Evolutionary conservation across 2,329 filamentous ascomycete genomes (phyloP), one percentile per base, ranked within the genome.

Genomic region (Alternaria ethzedia): DNA sequence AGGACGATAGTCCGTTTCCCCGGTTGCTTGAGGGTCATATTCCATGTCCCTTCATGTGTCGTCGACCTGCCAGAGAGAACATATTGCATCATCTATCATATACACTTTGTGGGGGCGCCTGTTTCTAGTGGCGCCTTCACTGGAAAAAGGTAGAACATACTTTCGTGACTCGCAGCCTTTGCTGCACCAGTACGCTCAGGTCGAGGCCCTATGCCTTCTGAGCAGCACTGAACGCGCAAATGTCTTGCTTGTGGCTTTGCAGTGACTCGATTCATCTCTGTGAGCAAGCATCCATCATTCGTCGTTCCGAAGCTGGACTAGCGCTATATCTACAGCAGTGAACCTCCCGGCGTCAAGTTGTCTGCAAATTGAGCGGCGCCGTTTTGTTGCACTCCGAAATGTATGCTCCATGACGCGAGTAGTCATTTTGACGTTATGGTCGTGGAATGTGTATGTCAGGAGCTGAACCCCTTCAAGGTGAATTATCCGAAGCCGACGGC

Each of bases 1-100:
- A 73, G 75, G 73, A 76, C 88, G 90, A 88, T 86, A 90, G 87
- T 83, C 70, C 82, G 84, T 87, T 87, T 87, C 88, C 90, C 90
- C 89, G 92, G 90, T 94, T 94, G 90, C 91, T 91, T 90, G 87
- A 65, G 84, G 83, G 78, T 78, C 70, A 61, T 75, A 75, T 21
- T 79, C 84, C 80, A 82, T 86, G 84, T 83, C 79, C 57, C 57
- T 70, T 69, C 82, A 89, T 89, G 91, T 90, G 91, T 94, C 91
- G 89, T 87, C 91, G 88, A 86, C 88, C 89, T 88, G 90, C 86
- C 87, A 94, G 91, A 84, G 69, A 61, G 70, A 82, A 82, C 82
- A 86, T 91, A 95, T 95, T 94, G 91, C 91, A 92, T 84, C 74
- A 79, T 77, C 74, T 80, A 79, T 76, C 71, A 69, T 78, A 78